Evolutionary conservation across 2,329 filamentous ascomycete species (phyloP).

Genomic region (Colletotrichum gloeosporioides): DNA sequence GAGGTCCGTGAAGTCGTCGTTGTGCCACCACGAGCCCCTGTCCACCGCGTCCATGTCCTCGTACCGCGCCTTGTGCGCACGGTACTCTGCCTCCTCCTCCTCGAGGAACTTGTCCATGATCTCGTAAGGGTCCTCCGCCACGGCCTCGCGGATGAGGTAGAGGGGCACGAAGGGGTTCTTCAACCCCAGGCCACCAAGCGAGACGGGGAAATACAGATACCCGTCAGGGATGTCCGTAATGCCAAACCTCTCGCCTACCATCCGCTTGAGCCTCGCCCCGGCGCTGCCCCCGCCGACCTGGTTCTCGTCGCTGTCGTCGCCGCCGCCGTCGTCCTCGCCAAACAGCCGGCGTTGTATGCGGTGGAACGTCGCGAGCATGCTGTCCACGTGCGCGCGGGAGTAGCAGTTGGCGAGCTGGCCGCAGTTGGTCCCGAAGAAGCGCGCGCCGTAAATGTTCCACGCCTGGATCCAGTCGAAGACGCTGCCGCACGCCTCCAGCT

Average conservation of each 20-base stretch:
- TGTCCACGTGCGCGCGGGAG: slow-evolving; percentile 59
- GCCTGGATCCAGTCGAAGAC: slow-evolving; percentile 65
- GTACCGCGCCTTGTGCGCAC: slow-evolving; percentile 34
- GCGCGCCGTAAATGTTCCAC: slow-evolving; percentile 62
- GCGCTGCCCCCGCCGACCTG: slow-evolving; percentile 17
- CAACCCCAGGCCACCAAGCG: slow-evolving; percentile 43
- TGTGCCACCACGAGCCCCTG: background rate
- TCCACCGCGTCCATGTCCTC: slow-evolving; percentile 25
- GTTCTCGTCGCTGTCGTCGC: background rate
- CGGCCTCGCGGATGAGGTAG: slow-evolving; percentile 29
- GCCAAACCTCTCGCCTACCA: slow-evolving; percentile 55
- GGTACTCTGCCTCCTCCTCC: slow-evolving; percentile 38
- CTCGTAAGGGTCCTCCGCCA: slow-evolving; percentile 27
- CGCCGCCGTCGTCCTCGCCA: slow-evolving; percentile 28
- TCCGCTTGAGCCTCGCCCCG: slow-evolving; percentile 49
- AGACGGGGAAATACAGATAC: slow-evolving; percentile 45
- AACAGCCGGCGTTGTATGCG: slow-evolving; percentile 59
- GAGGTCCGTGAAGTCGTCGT: slow-evolving; percentile 18
- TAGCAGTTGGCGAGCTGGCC: slow-evolving; percentile 60
- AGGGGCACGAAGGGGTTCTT: slow-evolving; percentile 37
- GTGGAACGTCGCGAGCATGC: slow-evolving; percentile 55
- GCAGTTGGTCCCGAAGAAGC: slow-evolving; percentile 65
- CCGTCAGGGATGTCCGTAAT: slow-evolving; percentile 40
- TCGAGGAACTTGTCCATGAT: slow-evolving; percentile 32
- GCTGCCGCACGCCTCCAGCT: slow-evolving; percentile 57